Percentiles rank a stretch among this genome's conserved stretches.
phyloP scores from a whole-genome alignment of 257 asterid species.

The Apocynum venetum region DNA sequence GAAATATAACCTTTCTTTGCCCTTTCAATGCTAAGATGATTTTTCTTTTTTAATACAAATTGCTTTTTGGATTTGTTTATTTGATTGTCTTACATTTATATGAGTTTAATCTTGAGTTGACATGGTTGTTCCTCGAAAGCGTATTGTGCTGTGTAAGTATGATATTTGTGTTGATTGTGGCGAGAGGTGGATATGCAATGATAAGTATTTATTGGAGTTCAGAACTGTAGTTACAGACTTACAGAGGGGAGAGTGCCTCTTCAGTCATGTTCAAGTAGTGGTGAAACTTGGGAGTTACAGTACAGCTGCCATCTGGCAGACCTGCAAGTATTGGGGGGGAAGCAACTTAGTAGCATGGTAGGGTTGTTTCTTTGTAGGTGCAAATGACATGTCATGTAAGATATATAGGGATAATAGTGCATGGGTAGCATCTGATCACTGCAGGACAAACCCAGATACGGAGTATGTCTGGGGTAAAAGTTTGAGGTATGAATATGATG shows the following conservation, averaged over 20 bases:
- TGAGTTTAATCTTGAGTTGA: neutral
- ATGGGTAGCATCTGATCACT: neutral
- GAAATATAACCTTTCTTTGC: neutral
- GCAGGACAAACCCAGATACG: neutral
- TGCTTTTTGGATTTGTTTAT: neutral
- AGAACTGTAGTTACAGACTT: neutral
- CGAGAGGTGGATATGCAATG: neutral
- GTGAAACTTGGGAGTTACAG: neutral
- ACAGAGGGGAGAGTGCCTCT: neutral
- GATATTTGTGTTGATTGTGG: neutral
- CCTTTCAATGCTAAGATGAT: conserved; percentile 11
- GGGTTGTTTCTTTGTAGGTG: neutral
- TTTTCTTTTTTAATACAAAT: neutral
- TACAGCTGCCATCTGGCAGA: neutral
- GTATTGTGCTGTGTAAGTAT: neutral
- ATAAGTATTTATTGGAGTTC: neutral
- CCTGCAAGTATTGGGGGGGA: neutral
- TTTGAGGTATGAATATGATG: neutral
- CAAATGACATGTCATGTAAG: neutral
- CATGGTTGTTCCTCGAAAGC: neutral
- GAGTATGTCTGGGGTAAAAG: neutral
- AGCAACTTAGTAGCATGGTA: neutral
- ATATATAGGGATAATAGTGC: too few relatives aligned
- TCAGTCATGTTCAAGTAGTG: neutral
- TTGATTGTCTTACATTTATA: neutral